phyloP scores from a whole-genome alignment of 2,329 filamentous ascomycete genomes.

The Beauveria sp. region DNA sequence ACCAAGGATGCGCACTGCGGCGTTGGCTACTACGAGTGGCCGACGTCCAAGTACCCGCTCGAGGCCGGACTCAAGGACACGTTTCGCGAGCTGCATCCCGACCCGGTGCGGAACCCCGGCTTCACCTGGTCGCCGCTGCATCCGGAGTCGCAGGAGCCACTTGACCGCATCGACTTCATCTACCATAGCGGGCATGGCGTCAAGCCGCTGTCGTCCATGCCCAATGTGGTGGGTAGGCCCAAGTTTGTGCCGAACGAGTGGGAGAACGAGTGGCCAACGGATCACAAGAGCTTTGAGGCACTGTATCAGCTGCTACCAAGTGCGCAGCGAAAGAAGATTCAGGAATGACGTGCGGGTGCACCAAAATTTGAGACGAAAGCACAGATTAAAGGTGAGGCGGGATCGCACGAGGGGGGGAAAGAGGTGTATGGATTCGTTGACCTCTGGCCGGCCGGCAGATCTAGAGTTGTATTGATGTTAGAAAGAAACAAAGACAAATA shows the following conservation, averaged over 20 bases:
- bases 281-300: constrained; percentile 29
- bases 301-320: constrained; percentile 18
- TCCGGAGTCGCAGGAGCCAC: constrained; percentile 25
- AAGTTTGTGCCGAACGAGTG: constrained; percentile 25
- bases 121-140: constrained; percentile 36
- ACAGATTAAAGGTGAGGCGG: too few species aligned
- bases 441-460: not conserved
- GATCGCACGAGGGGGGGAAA: too few species aligned
- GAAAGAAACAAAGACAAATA: not conserved
- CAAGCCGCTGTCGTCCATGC: constrained; percentile 22
- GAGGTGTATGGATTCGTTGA: not conserved
- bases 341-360: not conserved
- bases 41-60: constrained; percentile 27
- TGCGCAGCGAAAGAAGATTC: not conserved
- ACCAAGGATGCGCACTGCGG: constrained; percentile 28
- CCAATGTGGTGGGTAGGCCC: constrained; percentile 26
- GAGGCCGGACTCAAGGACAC: constrained; percentile 32
- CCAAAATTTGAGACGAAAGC: not conserved
- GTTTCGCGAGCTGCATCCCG: constrained; percentile 28
- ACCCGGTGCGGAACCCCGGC: constrained; percentile 25
- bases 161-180: constrained; percentile 36
- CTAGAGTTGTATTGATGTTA: not conserved
- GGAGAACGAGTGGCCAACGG: constrained; percentile 34
- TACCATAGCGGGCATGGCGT: constrained; percentile 29
- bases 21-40: constrained; percentile 27